Base-by-base conservation (phyloP, 1,284 basidiomycete species). In the Hortiboletus rubellus region DNA sequence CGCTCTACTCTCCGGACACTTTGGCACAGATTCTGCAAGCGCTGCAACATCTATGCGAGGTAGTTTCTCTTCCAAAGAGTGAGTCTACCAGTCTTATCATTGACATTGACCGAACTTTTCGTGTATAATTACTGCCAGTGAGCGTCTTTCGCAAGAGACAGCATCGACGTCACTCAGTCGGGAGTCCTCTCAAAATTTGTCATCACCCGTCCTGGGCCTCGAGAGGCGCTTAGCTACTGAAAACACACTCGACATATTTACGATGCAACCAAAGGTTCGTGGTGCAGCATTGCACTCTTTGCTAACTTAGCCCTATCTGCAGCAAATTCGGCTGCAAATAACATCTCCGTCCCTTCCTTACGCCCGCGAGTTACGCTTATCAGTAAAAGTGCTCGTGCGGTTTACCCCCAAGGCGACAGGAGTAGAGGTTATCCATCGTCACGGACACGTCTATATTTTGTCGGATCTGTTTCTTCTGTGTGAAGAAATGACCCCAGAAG, bases 311-410 rank as follows among this genome's bases (percentile, higher is more conserved):
- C 7, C 46, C 47, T 54, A 37, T 55, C 33, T 60, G 42, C 70
- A 96, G 94, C 83, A 84, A 77, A 95, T 97, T 63, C 91, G 89
- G 62, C 79, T 99, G 50, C 96, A 98, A 77, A 96, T 99, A 76
- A 79, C 83, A 41, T 91, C 96, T 1, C 86, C 94, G 3, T 78
- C 77, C 17, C 80, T 98, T 36, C 83, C 90, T 15, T 98, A 91
- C 72, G 80, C 81, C n/a, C 89, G 96, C 51, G 82, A 86, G 68
- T 67, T 98, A 60, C 86, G 92, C 50, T 80, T 88, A 24, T 90
- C 91, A 0, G 79, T 82, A 42, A 89, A 92, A 66, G 89, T 89
- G 18, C 75, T 84, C 46, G 83, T 98, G 58, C 83, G 84, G 59
- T 89, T 98, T 67, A 88, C 84, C 2, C 92, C 96, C 1, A 82